These are phyloP conservation scores for Triglochin maritima DNA, from an alignment of 106 monocot genomes.

Conservation along the genomic window DNA sequence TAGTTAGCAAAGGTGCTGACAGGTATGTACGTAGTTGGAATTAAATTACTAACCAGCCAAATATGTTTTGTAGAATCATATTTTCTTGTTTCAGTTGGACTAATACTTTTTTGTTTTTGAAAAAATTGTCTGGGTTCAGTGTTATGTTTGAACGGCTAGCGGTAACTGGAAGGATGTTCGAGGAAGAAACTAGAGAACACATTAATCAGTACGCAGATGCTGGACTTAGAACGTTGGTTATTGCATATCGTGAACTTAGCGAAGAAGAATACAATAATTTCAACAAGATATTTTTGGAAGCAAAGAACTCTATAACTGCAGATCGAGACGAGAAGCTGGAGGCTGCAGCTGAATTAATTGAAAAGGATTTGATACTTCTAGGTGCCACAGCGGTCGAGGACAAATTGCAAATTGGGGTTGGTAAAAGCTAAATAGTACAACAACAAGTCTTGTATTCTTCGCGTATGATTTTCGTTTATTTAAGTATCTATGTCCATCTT, in stretches of 20 bases:
- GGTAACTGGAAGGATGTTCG: conserved; percentile 28
- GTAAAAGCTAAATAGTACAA: background rate
- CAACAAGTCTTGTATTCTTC: background rate
- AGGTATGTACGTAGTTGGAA: too few relatives aligned
- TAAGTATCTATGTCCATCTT: background rate
- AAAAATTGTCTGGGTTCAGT: too few relatives aligned
- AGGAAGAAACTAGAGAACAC: conserved; percentile 29
- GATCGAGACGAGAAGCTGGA: conserved; percentile 37
- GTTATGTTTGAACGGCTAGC: conserved; percentile 44
- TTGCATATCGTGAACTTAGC: conserved; percentile 34
- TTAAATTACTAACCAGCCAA: too few relatives aligned
- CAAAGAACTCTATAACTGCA: conserved; percentile 30
- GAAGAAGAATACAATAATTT: conserved; percentile 34
- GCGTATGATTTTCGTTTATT: too few relatives aligned
- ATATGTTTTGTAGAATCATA: too few relatives aligned
- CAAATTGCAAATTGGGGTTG: conserved; percentile 48
- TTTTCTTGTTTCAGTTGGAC: too few relatives aligned
- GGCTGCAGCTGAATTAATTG: conserved; percentile 37
- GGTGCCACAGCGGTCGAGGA: conserved; percentile 64
- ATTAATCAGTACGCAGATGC: conserved; percentile 49
- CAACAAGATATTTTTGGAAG: conserved; percentile 28
- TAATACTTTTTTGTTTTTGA: too few relatives aligned
- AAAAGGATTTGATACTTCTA: conserved; percentile 44
- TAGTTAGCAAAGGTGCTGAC: too few relatives aligned
- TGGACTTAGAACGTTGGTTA: conserved; percentile 41